Evolutionary conservation across 345 rosid species (phyloP), one percentile per base, ranked within the genome.

Genomic region (Citrus cavaleriei): DNA sequence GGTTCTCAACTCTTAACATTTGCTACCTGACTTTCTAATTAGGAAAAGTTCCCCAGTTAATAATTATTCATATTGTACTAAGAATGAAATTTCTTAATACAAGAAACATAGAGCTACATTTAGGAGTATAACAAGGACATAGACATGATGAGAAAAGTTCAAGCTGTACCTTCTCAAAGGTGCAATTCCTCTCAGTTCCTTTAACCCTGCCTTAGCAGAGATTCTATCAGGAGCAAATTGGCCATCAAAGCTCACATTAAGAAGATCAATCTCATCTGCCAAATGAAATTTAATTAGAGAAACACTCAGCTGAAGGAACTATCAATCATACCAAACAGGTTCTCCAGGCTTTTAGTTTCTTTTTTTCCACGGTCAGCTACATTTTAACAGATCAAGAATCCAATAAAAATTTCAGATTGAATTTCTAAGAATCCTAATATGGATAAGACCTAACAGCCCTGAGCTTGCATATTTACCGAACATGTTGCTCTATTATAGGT

Each of bases 181-280:
- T 65, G 97, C 91, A 72, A 93, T 86, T 81, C 76, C 87, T 83
- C 82, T 72, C 7, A 95, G 97, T 81, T 95, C 99, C 83, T 83
- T 73, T 21, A 89, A 40, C 80, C 99, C 99, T 54, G 88, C 87
- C 83, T 80, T 87, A n/a, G 95, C 95, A 16, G 96, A 88, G 78
- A 93, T 89, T 84, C 99, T 89, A 81, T 95, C 99, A 67, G 98
- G 99, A 77, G 99, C 99, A 81, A 85, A 77, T 77, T 88, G 86
- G 42, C 98, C 93, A 73, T 95, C 99, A 82, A 95, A 95, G 78
- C 99, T 93, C 61, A 95, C 90, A 85, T 92, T 93, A 68, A 95
- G 97, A 35, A 95, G 90, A 81, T 95, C 99, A 81, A 95, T 88
- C 77, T 88, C 96, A 88, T 85, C 99, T 95, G 88, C 72, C 79